These are phyloP conservation scores for Trichoderma koningiopsis DNA, from an alignment of 2,329 filamentous ascomycete genomes.

Conservation along the genomic window DNA sequence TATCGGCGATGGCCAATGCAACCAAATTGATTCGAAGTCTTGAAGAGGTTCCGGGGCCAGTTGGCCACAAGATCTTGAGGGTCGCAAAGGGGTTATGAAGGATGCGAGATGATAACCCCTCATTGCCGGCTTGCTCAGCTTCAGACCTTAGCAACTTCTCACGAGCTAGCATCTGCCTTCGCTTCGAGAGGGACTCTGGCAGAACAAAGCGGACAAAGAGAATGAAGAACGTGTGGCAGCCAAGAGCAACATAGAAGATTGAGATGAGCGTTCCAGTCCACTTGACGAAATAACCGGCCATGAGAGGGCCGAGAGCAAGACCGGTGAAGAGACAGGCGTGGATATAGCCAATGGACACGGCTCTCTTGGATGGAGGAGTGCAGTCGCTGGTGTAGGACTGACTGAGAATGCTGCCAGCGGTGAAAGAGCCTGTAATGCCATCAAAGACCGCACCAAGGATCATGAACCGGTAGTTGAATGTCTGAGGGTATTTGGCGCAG, in stretches of 20 bases:
- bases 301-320: conserved; percentile 81
- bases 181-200: conserved; percentile 81
- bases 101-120: conserved; percentile 39
- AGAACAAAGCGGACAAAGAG: conserved; percentile 69
- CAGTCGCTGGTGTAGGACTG: conserved; percentile 91
- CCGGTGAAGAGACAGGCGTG: conserved; percentile 87
- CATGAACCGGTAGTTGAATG: conserved; percentile 75
- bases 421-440: conserved; percentile 86
- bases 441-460: conserved; percentile 77
- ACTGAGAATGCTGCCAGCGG: conserved; percentile 71
- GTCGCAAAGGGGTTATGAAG: conserved; percentile 72
- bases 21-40: conserved; percentile 78
- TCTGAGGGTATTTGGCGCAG: conserved; percentile 72
- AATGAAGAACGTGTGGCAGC: conserved; percentile 73
- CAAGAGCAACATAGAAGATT: conserved; percentile 82
- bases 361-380: conserved; percentile 75
- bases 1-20: conserved; percentile 77
- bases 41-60: conserved; percentile 59
- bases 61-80: conserved; percentile 76
- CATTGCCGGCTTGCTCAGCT: conserved; percentile 38
- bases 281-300: conserved; percentile 79
- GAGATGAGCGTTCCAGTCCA: conserved; percentile 72
- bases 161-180: conserved; percentile 68
- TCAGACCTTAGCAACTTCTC: conserved; percentile 62
- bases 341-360: conserved; percentile 84